A percentile compares a stretch with the other conserved stretches of the same genome.
phyloP scores from a whole-genome alignment of 805 yeast species.

The Starmerella ratchasimensis region DNA sequence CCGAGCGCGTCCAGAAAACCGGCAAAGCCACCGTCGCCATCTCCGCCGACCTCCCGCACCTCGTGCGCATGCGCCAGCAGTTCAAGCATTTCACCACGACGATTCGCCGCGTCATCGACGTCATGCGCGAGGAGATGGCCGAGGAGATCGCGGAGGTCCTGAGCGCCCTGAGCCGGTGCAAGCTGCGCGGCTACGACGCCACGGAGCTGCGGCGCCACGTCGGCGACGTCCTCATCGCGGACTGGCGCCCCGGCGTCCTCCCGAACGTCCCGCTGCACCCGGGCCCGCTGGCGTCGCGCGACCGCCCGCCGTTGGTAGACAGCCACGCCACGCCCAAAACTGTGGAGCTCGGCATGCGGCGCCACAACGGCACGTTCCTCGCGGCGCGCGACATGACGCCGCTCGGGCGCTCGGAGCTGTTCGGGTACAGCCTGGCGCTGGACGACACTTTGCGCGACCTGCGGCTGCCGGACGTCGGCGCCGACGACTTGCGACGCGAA shows the following conservation, averaged over 20 bases:
- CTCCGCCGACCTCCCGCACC: constrained; percentile 36
- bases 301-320: background rate
- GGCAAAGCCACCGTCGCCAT: constrained; percentile 62
- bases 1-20: constrained; percentile 42
- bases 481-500: background rate
- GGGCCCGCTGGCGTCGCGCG: background rate
- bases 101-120: constrained; percentile 52
- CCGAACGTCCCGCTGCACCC: constrained; percentile 3
- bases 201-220: constrained; percentile 36
- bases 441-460: background rate
- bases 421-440: background rate
- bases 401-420: background rate
- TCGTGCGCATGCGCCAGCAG: constrained; percentile 41
- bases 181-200: constrained; percentile 32
- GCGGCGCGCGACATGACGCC: background rate
- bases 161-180: constrained; percentile 39
- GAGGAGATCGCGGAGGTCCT: constrained; percentile 60
- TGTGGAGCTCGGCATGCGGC: background rate
- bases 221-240: constrained; percentile 43
- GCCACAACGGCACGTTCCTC: background rate
- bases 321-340: no score
- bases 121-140: constrained; percentile 69
- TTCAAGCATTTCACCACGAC: constrained; percentile 44
- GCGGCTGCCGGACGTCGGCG: background rate
- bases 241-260: constrained; percentile 34